Conservation (phyloP, 495 filamentous ascomycete genomes). For the Haplographium delicatum region DNA sequence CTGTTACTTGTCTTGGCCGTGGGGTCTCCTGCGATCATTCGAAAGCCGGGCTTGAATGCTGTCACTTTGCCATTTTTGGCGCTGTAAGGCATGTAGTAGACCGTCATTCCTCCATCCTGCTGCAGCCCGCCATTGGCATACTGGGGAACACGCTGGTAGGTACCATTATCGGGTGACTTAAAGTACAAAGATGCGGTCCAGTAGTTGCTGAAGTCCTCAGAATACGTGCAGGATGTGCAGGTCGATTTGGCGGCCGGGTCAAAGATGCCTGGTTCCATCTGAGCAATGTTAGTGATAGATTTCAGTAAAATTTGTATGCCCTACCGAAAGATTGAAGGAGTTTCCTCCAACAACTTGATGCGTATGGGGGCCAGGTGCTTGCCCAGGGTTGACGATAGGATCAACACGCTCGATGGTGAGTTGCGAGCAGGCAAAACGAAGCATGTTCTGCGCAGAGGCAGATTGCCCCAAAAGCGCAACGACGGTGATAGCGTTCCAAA, state of each 20-base stretch:
- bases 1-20: too few relatives aligned
- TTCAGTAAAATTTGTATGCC: too few relatives aligned
- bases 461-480: constrained; percentile 42
- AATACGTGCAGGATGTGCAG: constrained; percentile 67
- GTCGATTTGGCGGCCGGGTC: constrained; percentile 50
- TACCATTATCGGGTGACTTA: constrained; percentile 62
- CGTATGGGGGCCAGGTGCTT: constrained; percentile 44
- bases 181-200: constrained; percentile 73
- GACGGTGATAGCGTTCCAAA: constrained; percentile 42
- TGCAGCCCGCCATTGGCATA: constrained; percentile 53
- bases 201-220: constrained; percentile 27
- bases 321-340: constrained; percentile 62
- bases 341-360: constrained; percentile 53
- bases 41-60: constrained; percentile 51
- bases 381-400: constrained; percentile 46
- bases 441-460: constrained; percentile 45
- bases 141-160: constrained; percentile 62
- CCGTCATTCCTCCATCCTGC: constrained; percentile 58
- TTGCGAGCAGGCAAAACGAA: constrained; percentile 54
- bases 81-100: constrained; percentile 40
- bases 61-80: constrained; percentile 42
- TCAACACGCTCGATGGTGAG: constrained; percentile 49
- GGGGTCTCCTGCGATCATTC: too few relatives aligned
- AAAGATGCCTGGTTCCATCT: constrained; percentile 52
- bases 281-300: too few relatives aligned